phyloP scores from a whole-genome alignment of 768 basidiomycete species.

The Lentinula raphanica region DNA sequence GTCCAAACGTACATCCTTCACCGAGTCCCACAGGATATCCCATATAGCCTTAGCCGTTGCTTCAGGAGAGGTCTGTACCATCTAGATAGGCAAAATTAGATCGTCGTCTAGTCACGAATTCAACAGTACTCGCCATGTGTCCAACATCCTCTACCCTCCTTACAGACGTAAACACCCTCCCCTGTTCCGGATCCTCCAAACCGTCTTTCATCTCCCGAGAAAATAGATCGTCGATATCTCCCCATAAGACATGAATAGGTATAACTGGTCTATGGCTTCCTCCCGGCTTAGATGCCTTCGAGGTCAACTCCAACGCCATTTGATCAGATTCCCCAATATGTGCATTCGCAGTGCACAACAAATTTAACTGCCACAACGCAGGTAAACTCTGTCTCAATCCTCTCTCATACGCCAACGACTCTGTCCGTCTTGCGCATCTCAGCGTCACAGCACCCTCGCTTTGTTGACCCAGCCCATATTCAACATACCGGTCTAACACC shows the following conservation, averaged over 20 bases:
- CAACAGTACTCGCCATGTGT: background rate
- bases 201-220: slow-evolving; percentile 3
- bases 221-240: slow-evolving; percentile 3
- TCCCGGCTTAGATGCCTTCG: background rate
- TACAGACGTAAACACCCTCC: slow-evolving; percentile 6
- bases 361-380: slow-evolving; percentile 2
- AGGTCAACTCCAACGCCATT: background rate
- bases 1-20: background rate
- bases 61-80: slow-evolving; percentile 1
- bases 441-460: background rate
- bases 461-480: background rate
- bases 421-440: background rate
- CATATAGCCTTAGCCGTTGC: slow-evolving; percentile 3
- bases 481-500: background rate
- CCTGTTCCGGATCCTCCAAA: slow-evolving; percentile 1
- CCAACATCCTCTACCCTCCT: slow-evolving; percentile 4
- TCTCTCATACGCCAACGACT: background rate
- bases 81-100: background rate
- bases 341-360: slow-evolving; percentile 1
- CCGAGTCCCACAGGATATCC: background rate
- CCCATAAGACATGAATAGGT: slow-evolving; percentile 2
- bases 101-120: background rate
- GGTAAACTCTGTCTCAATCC: slow-evolving; percentile 1
- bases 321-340: background rate
- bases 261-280: background rate